Conservation (phyloP, 331 rosid genomes). For the Acacia concinna region DNA sequence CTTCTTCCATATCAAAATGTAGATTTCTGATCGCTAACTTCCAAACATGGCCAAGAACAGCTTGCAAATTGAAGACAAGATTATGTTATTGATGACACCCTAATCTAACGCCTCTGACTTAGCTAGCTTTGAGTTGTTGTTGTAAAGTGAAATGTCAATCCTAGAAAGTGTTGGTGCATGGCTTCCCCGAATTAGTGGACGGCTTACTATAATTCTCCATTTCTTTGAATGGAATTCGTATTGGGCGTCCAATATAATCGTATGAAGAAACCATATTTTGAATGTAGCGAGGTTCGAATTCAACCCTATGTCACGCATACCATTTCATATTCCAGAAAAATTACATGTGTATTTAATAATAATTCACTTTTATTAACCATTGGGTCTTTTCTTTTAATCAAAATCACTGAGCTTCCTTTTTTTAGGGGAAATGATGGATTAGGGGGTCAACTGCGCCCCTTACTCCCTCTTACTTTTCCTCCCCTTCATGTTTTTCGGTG, state of each 20-base stretch:
- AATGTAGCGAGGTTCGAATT: background rate
- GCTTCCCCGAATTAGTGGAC: background rate
- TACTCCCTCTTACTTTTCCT: no score
- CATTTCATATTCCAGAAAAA: background rate
- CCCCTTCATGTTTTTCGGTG: no score
- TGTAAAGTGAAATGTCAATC: background rate
- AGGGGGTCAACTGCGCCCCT: no score
- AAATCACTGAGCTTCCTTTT: no score
- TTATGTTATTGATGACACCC: background rate
- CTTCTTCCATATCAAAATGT: background rate
- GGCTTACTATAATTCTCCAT: background rate
- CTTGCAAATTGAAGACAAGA: background rate
- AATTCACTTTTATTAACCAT: no score
- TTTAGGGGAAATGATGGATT: no score
- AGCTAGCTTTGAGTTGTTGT: no score
- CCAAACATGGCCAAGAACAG: background rate
- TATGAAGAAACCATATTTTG: background rate
- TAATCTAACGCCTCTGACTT: background rate
- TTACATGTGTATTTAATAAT: no score
- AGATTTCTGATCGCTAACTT: background rate
- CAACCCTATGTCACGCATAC: background rate
- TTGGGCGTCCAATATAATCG: background rate
- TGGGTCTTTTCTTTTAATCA: no score
- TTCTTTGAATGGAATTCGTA: background rate
- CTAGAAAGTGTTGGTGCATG: background rate